Percentiles rank a stretch among this genome's conserved stretches.
Conservation (phyloP, 2,329 filamentous ascomycete genomes). For the Colletotrichum zoysiae region DNA sequence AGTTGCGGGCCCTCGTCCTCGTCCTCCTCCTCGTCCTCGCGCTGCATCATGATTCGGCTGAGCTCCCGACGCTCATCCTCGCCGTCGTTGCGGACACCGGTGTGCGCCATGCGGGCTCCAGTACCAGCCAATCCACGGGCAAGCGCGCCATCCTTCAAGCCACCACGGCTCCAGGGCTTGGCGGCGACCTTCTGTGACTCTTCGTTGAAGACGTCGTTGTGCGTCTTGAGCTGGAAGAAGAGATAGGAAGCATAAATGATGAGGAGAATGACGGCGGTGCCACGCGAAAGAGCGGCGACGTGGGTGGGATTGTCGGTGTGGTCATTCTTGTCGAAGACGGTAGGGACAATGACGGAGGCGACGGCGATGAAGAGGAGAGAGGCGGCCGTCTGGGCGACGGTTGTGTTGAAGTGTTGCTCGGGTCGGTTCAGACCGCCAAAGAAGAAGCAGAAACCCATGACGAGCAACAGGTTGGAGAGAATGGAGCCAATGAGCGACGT, state of each 20-base stretch:
- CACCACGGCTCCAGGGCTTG: conserved; percentile 57
- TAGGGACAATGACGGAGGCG: conserved; percentile 87
- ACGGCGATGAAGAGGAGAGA: conserved; percentile 84
- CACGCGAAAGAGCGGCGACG: conserved; percentile 76
- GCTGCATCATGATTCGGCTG: conserved; percentile 60
- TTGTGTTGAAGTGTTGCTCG: conserved; percentile 92
- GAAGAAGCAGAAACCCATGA: conserved; percentile 94
- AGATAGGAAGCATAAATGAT: conserved; percentile 88
- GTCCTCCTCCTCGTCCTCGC: conserved; percentile 70
- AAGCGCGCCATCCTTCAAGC: conserved; percentile 51
- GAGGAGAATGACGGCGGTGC: conserved; percentile 83
- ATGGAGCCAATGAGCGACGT: conserved; percentile 94
- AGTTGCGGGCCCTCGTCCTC: conserved; percentile 82
- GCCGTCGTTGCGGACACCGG: conserved; percentile 48
- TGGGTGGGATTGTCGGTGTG: conserved; percentile 56
- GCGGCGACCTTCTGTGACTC: conserved; percentile 82
- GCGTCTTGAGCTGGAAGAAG: conserved; percentile 91
- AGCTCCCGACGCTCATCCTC: conserved; percentile 56
- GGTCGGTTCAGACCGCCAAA: conserved; percentile 82
- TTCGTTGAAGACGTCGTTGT: conserved; percentile 82
- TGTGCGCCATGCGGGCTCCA: conserved; percentile 54
- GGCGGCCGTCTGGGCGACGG: conserved; percentile 89
- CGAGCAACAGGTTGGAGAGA: conserved; percentile 88
- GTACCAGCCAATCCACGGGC: conserved; percentile 56
- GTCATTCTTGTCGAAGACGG: conserved; percentile 77